Evolutionary conservation across 306 rosid genomes (phyloP), one percentile per base, ranked within the genome.

Genomic region (Acacia crassicarpa): DNA sequence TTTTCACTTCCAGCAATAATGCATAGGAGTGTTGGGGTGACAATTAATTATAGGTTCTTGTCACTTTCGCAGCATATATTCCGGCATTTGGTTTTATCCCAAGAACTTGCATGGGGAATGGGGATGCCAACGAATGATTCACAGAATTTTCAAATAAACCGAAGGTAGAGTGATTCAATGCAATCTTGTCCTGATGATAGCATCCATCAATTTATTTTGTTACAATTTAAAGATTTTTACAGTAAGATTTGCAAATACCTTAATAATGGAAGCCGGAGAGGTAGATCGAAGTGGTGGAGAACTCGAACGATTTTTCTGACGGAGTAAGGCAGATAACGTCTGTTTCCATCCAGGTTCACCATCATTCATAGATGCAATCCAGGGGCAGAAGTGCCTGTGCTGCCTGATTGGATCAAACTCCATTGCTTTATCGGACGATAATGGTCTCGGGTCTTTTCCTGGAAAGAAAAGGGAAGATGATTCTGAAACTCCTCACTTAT

Each of bases 301-400:
- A 5, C 67, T 83, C 7, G 83, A 85, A 77, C 49, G 83, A 59
- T 86, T 87, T 77, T 86, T 86, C 82, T 84, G 93, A 83, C 85
- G 85, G 68, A 81, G 84, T 78, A 93, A 84, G 81, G 99, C 98
- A 79, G 86, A 87, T 76, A 91, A 81, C 44, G 97, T 91, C 83
- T 90, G 99, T 86, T 89, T 79, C 99, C 98, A 95, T 78, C 98
- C 99, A 69, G 99, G 94, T 71, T 89, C 90, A 38, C 74, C 91
- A 23, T 77, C 83, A 76, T 84, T 85, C 44, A 81, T 80, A 0
- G 91, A 85, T 59, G 92, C 85, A 86, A 93, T 91, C 99, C 99
- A 95, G n/a, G 98, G 94, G 87, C 99, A 95, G 87, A 93, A 95
- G 84, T 92, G 88, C 78, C 97, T 88, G 80, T 95, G 99, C 88